phyloP scores from a whole-genome alignment of 306 rosid species.

The Pueraria montana region DNA sequence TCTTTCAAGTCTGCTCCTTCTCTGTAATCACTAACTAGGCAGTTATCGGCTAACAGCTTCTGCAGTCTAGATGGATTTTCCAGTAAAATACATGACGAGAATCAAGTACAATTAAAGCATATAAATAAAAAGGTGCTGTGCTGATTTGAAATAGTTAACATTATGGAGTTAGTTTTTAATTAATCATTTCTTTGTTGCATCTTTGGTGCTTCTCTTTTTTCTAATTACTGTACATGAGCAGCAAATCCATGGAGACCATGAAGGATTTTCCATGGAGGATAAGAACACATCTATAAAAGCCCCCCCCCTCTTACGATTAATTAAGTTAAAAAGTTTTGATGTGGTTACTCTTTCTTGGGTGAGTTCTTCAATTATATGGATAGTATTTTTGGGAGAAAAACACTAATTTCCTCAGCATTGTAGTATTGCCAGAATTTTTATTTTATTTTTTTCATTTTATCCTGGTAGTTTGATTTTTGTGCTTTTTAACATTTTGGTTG shows the following conservation, averaged over 20 bases:
- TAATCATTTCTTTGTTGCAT: background rate
- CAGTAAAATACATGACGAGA: background rate
- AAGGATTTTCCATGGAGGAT: background rate
- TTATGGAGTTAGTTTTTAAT: background rate
- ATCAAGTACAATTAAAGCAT: background rate
- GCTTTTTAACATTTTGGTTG: background rate
- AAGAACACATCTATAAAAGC: background rate
- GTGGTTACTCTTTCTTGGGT: background rate
- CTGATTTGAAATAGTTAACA: background rate
- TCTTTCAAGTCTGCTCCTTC: background rate
- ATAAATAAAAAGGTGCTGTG: background rate
- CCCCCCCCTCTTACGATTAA: background rate
- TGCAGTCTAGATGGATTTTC: background rate
- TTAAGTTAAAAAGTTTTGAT: background rate
- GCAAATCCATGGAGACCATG: background rate
- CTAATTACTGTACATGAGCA: background rate
- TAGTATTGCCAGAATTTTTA: conserved; percentile 12
- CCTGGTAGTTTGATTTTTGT: background rate
- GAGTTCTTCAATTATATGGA: background rate
- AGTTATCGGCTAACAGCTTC: background rate
- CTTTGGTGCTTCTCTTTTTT: background rate
- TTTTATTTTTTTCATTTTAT: background rate
- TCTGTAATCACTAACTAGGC: background rate
- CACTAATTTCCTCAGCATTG: background rate
- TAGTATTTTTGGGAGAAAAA: conserved; percentile 8